Evolutionary conservation across 73 alveolate genomes (phyloP).

Genomic region (Stentor roeselii): DNA sequence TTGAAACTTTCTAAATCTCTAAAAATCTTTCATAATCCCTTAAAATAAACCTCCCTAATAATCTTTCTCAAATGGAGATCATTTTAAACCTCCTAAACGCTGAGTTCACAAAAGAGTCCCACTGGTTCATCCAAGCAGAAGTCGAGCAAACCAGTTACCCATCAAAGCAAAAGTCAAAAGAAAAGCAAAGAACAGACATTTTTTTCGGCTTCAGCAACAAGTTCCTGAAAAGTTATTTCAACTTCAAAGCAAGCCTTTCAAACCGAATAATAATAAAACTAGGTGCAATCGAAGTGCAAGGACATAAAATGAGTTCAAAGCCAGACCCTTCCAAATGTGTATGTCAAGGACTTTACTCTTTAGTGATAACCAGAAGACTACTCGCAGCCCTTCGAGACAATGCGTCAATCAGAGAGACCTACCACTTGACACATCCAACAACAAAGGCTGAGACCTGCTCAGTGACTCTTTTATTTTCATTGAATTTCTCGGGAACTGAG

Average conservation of each 20-base stretch:
- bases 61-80: background rate
- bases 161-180: background rate
- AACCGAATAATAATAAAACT: background rate
- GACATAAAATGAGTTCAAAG: background rate
- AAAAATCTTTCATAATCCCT: too few species aligned
- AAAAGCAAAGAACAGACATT: conserved; percentile 19
- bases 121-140: conserved; percentile 20
- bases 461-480: background rate
- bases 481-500: background rate
- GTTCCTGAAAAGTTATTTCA: background rate
- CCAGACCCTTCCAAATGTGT: background rate
- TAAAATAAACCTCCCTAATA: background rate
- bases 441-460: background rate
- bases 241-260: background rate
- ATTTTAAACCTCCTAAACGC: background rate
- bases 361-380: background rate
- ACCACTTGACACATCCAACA: background rate
- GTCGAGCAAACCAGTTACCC: background rate
- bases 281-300: conserved; percentile 11
- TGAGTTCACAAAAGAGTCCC: conserved; percentile 7
- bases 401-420: background rate
- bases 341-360: conserved; percentile 15
- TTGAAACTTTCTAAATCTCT: too few species aligned
- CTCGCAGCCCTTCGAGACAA: conserved; percentile 13
- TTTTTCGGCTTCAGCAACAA: background rate